These are phyloP conservation scores for Tillandsia leiboldiana DNA, from an alignment of 176 grass and related monocot genomes.

Conservation along the genomic window DNA sequence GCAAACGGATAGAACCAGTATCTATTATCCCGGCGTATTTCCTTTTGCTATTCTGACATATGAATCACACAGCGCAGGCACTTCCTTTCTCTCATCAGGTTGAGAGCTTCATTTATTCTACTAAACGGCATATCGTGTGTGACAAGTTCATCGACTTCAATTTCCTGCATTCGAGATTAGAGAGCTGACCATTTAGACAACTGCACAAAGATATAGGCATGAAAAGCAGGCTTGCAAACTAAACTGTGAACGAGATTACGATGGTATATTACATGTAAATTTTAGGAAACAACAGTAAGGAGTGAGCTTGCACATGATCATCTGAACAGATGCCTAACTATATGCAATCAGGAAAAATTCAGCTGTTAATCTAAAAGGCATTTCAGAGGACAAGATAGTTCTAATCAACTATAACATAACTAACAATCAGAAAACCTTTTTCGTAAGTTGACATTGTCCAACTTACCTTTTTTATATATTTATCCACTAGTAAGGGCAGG, in stretches of 20 bases:
- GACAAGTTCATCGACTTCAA: slow-evolving; percentile 68
- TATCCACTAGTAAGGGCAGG: slow-evolving; percentile 67
- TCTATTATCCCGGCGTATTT: not conserved
- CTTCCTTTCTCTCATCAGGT: slow-evolving; percentile 73
- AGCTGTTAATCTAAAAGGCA: not conserved
- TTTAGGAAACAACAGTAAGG: no score
- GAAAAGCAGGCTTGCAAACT: not conserved
- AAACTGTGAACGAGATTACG: not conserved
- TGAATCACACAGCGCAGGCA: slow-evolving; percentile 92
- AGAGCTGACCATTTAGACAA: not conserved
- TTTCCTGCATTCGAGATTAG: slow-evolving; percentile 55
- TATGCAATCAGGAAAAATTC: slow-evolving; percentile 1
- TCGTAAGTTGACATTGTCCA: not conserved
- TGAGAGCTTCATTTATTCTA: slow-evolving; percentile 62
- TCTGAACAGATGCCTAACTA: not conserved
- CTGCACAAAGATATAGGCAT: not conserved
- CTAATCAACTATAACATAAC: not conserved
- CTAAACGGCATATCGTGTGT: slow-evolving; percentile 77
- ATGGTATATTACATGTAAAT: not conserved
- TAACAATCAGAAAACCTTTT: not conserved
- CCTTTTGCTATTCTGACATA: slow-evolving; percentile 38
- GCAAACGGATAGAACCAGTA: no score
- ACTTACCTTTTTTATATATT: slow-evolving; percentile 65
- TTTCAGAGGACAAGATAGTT: not conserved
- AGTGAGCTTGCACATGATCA: not conserved